phyloP scores from a whole-genome alignment of 768 basidiomycete genomes.

The Suillus plorans region DNA sequence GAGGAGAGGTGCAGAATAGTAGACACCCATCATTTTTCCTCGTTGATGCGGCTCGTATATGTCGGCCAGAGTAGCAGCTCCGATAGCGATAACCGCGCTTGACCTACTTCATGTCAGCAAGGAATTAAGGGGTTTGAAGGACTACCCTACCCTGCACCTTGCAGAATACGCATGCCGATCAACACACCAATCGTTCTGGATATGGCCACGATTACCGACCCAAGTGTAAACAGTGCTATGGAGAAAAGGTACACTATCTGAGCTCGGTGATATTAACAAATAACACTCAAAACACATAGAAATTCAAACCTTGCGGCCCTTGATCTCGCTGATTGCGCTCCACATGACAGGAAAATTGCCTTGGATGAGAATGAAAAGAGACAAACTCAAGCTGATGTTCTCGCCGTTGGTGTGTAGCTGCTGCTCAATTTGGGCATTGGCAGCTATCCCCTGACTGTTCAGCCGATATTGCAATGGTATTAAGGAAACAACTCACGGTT shows the following conservation, averaged over 20 bases:
- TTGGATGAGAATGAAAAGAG: slow-evolving; percentile 70
- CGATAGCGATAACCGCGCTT: slow-evolving; percentile 68
- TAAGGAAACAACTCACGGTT: slow-evolving; percentile 23
- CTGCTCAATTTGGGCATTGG: slow-evolving; percentile 61
- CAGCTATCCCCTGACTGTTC: slow-evolving; percentile 42
- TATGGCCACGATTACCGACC: slow-evolving; percentile 57
- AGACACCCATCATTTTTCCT: slow-evolving; percentile 82
- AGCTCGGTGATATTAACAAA: not conserved
- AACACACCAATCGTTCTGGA: slow-evolving; percentile 56
- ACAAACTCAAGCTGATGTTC: slow-evolving; percentile 67
- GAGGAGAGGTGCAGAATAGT: slow-evolving; percentile 77
- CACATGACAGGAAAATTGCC: slow-evolving; percentile 67
- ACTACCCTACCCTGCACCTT: slow-evolving; percentile 54
- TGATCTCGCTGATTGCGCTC: slow-evolving; percentile 73
- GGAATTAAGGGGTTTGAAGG: no score
- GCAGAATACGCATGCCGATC: slow-evolving; percentile 67
- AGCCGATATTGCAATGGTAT: not conserved
- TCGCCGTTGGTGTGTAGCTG: slow-evolving; percentile 59
- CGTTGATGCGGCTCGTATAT: slow-evolving; percentile 77
- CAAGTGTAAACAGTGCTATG: slow-evolving; percentile 52
- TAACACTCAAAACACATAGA: not conserved
- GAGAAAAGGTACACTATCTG: slow-evolving; percentile 59
- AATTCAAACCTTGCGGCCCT: slow-evolving; percentile 61
- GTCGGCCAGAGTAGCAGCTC: slow-evolving; percentile 78
- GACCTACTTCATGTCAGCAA: slow-evolving; percentile 38